phyloP scores from a whole-genome alignment of 192 early-diverging fungal species.

The Entomortierella lignicola region DNA sequence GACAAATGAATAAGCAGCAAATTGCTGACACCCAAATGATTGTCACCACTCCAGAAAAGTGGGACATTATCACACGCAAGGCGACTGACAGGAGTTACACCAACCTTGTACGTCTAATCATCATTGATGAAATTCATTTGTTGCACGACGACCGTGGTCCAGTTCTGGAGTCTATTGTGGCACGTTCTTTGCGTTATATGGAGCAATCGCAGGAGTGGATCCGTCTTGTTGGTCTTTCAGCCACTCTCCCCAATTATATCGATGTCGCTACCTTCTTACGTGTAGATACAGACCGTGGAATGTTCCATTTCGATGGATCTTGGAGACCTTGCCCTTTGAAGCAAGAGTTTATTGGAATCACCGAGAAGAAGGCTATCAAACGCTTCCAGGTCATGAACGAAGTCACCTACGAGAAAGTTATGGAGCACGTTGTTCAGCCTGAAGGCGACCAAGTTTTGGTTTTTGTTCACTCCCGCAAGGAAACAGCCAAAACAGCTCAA shows the following conservation, averaged over 20 bases:
- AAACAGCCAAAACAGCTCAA: slow-evolving; percentile 95
- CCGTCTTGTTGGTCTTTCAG: slow-evolving; percentile 91
- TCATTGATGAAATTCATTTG: slow-evolving; percentile 98
- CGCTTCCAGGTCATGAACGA: slow-evolving; percentile 97
- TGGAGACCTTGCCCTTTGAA: slow-evolving; percentile 96
- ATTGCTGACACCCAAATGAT: slow-evolving; percentile 97
- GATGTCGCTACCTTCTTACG: slow-evolving; percentile 97
- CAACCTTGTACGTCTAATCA: slow-evolving; percentile 87
- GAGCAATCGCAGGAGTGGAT: slow-evolving; percentile 91
- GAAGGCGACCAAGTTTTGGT: slow-evolving; percentile 88
- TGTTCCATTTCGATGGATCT: slow-evolving; percentile 94
- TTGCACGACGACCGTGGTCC: slow-evolving; percentile 98
- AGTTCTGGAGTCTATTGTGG: slow-evolving; percentile 93
- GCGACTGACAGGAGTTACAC: slow-evolving; percentile 93
- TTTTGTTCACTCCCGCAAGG: slow-evolving; percentile 98
- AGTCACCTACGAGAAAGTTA: slow-evolving; percentile 94
- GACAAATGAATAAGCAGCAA: slow-evolving; percentile 96
- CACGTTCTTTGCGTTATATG: slow-evolving; percentile 85
- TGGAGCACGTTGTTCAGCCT: slow-evolving; percentile 81
- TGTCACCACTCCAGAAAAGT: slow-evolving; percentile 98
- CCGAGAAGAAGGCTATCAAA: slow-evolving; percentile 95
- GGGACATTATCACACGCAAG: slow-evolving; percentile 98
- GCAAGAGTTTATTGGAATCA: slow-evolving; percentile 97
- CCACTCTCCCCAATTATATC: slow-evolving; percentile 95
- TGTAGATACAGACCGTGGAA: slow-evolving; percentile 79